phyloP scores from a whole-genome alignment of 805 yeast species.

The Allodekkera sacchari region DNA sequence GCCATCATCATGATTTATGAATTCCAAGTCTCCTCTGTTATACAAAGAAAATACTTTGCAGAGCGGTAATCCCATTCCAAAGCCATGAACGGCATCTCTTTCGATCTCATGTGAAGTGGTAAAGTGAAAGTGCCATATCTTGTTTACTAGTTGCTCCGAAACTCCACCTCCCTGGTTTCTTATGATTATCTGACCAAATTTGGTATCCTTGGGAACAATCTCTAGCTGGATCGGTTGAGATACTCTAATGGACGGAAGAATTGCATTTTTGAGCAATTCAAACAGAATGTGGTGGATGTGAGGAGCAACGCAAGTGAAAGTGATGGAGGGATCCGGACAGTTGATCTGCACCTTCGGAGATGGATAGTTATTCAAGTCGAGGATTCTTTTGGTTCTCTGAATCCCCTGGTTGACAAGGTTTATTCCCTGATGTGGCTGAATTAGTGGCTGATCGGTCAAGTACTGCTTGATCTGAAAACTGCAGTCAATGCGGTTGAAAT shows the following conservation, averaged over 20 bases:
- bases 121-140: conserved; percentile 25
- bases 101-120: conserved; percentile 15
- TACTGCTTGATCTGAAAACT: conserved; percentile 19
- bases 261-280: conserved; percentile 24
- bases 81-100: conserved; percentile 23
- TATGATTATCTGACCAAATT: conserved; percentile 12
- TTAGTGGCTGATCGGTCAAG: conserved; percentile 10
- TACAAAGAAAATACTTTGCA: conserved; percentile 21
- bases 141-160: conserved; percentile 9
- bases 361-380: conserved; percentile 23
- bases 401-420: conserved; percentile 12
- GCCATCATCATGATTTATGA: conserved; percentile 16
- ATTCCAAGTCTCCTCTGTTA: conserved; percentile 17
- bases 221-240: conserved; percentile 13
- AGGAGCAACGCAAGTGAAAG: conserved; percentile 18
- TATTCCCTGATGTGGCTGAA: conserved; percentile 8
- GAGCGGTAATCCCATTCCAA: conserved; percentile 26
- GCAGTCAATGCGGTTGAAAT: conserved; percentile 16
- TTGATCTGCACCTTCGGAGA: conserved; percentile 15
- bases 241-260: conserved; percentile 19
- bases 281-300: conserved; percentile 24
- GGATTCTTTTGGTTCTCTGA: conserved; percentile 15
- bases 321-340: background rate
- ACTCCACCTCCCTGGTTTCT: conserved; percentile 25
- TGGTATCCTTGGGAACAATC: conserved; percentile 1